Base-by-base conservation (phyloP, 176 grass and related monocot genomes). In the Oryza rufipogon region DNA sequence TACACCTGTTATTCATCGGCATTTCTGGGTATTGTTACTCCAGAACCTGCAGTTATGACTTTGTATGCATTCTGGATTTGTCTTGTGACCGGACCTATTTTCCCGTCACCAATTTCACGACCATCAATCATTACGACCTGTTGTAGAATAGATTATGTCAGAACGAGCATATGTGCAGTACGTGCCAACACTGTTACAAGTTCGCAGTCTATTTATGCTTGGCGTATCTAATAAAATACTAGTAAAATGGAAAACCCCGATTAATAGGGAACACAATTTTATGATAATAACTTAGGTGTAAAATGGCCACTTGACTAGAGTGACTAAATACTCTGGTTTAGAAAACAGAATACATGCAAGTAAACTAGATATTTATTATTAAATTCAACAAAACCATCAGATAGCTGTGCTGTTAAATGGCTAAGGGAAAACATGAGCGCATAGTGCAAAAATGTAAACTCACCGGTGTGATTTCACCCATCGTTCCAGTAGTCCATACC, bases 401-500 rank as follows among this genome's bases (percentile, higher is more conserved):
- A 70, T 49, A 81, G 12, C 9, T 66, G 36, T 71, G 66, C 25
- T 19, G 19, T 25, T 71, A 33, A 80, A 15, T 79, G 61, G 23
- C 38, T 41, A 77, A 42, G 58, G 15, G 64, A 85, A 65, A 71
- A 4, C 22, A 38, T n/a, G 26, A 47, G 8, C 16, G 30, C 11
- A 9, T 2, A 47, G 4, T 70, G 36, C 20, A 44, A 73, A 22
- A 25, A 77, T 60, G 17, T 73, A 64, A 72, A 86, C 92, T 93
- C 60, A 95, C 96, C n/a, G 96, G 96, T 83, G 96, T 93, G 63
- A 98, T 79, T 85, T 98, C 96, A 25, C 96, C 96, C 96, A 98
- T 98, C 66, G 96, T 98, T 91, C 96, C 96, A 11, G 96, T 98
- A 83, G 96, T 98, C 96, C 96, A 98, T 58, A 93, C 96, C 96